Base-by-base conservation (phyloP, 257 asterid species). In the Solanum chiquidenum region DNA sequence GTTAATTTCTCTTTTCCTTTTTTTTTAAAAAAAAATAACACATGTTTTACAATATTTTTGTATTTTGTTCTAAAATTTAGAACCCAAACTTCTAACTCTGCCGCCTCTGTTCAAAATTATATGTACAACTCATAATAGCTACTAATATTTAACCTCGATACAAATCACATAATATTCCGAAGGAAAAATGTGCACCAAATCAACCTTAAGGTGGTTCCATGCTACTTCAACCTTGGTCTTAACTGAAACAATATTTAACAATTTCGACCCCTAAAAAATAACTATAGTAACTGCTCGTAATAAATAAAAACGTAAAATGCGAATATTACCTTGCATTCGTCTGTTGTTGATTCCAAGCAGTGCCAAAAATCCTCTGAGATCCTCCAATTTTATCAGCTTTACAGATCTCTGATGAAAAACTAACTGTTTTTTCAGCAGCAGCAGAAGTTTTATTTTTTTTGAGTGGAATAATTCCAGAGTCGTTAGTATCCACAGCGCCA, bases 401-500 rank as follows among this genome's bases (percentile, higher is more conserved):
- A 80, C 90, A 87, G 13, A 92, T 86, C 44, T 92, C 90, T 1
- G 89, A 79, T 0, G 94, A 75, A 14, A 83, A 86, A 31, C 88
- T 88, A 16, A 86, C 80, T 16, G 69, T 20, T 34, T 77, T 34
- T 33, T 42, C 88, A 42, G 7, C 71, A 52, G 11, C 34, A 25
- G n/a, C 12, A 7, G 23, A 33, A 29, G 52, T 20, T 25, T 37
- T 60, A 6, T 42, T 76, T 90, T 86, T 92, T 90, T 89, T 86
- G 14, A 91, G 76, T 6, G 85, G 69, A 82, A 93, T 90, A 40
- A 93, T 86, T 4, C 94, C 94, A 2, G 95, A 91, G 21, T 97
- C 98, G 46, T 92, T 92, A 0, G 98, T 95, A 6, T 94, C 95
- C 71, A 91, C 93, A 5, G 93, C 91, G 2, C 98, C 94, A 85